Evolutionary conservation across 148 eudicot species (phyloP).

Genomic region (Polygonum aviculare): DNA sequence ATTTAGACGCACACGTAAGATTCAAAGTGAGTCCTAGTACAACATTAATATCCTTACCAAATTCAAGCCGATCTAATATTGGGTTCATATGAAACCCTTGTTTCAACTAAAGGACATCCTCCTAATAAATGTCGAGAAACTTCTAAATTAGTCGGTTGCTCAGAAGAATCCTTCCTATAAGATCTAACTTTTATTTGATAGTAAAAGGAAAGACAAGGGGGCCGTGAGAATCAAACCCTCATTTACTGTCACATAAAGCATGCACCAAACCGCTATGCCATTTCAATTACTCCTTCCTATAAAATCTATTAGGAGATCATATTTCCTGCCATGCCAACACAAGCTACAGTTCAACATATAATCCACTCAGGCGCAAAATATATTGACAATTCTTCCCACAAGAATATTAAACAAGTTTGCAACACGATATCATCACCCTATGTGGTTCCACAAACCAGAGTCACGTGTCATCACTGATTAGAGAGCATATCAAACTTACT

Average conservation of each 20-base stretch:
- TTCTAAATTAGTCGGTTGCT: not conserved
- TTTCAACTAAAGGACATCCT: not conserved
- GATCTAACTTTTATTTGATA: not conserved
- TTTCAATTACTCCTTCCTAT: not conserved
- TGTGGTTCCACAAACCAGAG: not conserved
- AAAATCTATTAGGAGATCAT: not conserved
- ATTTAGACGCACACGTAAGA: not conserved
- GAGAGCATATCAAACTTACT: conserved; percentile 36
- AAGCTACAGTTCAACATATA: not conserved
- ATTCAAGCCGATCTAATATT: not conserved
- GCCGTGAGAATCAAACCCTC: too few species aligned
- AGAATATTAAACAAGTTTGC: not conserved
- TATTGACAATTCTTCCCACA: not conserved
- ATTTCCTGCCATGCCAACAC: not conserved
- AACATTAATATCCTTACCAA: not conserved
- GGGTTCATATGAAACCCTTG: not conserved
- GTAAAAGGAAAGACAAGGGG: too few species aligned
- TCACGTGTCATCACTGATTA: not conserved
- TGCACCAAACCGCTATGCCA: too few species aligned
- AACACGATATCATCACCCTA: not conserved
- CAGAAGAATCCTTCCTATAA: not conserved
- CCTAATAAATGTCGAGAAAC: not conserved
- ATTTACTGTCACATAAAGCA: too few species aligned
- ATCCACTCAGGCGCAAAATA: not conserved
- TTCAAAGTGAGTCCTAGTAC: not conserved